These are phyloP conservation scores for Penicillium italicum DNA, from an alignment of 2,329 filamentous ascomycete genomes.

Conservation along the genomic window DNA sequence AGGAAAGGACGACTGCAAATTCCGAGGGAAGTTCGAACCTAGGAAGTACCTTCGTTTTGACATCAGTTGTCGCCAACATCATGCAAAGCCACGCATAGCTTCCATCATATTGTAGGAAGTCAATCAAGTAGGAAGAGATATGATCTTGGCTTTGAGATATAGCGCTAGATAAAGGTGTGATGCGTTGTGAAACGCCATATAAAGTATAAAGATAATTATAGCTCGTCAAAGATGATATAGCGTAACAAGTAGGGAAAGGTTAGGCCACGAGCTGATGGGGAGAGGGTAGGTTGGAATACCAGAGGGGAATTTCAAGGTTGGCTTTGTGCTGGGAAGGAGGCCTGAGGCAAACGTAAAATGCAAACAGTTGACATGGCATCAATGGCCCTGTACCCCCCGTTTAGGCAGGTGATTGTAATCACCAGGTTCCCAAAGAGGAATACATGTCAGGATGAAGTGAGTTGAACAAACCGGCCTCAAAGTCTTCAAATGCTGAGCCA, in stretches of 20 bases:
- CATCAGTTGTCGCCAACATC: too few species aligned
- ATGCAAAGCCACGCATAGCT: too few species aligned
- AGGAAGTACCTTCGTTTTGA: too few species aligned
- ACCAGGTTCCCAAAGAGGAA: not conserved
- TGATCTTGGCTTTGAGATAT: not conserved
- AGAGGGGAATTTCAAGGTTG: not conserved
- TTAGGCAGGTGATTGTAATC: not conserved
- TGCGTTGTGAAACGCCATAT: too few species aligned
- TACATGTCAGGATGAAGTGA: not conserved
- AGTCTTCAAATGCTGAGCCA: too few species aligned
- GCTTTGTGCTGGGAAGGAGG: not conserved
- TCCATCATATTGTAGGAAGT: too few species aligned
- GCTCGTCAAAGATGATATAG: not conserved
- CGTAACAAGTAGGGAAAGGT: too few species aligned
- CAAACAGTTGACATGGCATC: not conserved
- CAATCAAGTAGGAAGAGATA: too few species aligned
- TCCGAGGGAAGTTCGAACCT: not conserved
- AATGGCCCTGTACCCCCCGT: too few species aligned
- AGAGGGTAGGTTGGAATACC: not conserved
- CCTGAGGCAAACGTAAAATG: not conserved
- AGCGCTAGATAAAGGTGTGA: not conserved
- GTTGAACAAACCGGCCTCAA: too few species aligned
- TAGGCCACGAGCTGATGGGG: not conserved
- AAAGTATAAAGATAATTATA: not conserved
- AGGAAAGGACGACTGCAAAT: not conserved